Evolutionary conservation across 768 basidiomycete species (phyloP).

Genomic region (Boletus subcaerulescens): DNA sequence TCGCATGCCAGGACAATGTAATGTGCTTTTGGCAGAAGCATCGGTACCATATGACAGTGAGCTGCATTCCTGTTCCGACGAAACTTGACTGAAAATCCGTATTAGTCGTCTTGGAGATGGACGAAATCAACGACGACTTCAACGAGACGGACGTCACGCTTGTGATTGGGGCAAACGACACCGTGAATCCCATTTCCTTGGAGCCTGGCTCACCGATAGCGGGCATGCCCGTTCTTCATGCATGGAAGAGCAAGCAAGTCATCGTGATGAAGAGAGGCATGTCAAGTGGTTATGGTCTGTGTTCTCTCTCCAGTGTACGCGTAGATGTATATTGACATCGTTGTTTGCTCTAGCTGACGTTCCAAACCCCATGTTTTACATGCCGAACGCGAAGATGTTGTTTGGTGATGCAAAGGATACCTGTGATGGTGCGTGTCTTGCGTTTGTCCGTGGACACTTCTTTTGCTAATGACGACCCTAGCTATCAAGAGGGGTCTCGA

Average conservation of each 20-base stretch:
- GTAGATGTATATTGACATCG: neutral
- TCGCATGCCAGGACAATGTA: conserved; percentile 92
- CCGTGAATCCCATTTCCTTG: conserved; percentile 86
- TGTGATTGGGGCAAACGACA: conserved; percentile 91
- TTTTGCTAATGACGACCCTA: conserved; percentile 20
- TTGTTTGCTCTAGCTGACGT: conserved; percentile 62
- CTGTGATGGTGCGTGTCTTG: conserved; percentile 63
- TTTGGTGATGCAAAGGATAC: conserved; percentile 92
- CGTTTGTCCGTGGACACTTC: neutral
- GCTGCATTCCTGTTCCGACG: conserved; percentile 21
- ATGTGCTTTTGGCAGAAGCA: conserved; percentile 87
- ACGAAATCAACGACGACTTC: conserved; percentile 93
- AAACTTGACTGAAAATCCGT: neutral
- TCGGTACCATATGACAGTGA: conserved; percentile 87
- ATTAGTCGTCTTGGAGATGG: conserved; percentile 87
- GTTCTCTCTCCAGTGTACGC: neutral
- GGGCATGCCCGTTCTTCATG: conserved; percentile 90
- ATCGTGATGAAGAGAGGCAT: conserved; percentile 92
- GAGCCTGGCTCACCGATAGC: conserved; percentile 86
- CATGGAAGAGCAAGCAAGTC: conserved; percentile 92
- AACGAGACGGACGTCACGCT: conserved; percentile 84
- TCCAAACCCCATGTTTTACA: conserved; percentile 93
- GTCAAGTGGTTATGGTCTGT: conserved; percentile 80
- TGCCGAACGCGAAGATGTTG: conserved; percentile 86
- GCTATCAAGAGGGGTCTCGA: conserved; percentile 64